A percentile compares a stretch with the other conserved stretches of the same genome.
These are phyloP conservation scores for Fusarium tupiense DNA, from an alignment of 2,329 filamentous ascomycete genomes.

Conservation along the genomic window DNA sequence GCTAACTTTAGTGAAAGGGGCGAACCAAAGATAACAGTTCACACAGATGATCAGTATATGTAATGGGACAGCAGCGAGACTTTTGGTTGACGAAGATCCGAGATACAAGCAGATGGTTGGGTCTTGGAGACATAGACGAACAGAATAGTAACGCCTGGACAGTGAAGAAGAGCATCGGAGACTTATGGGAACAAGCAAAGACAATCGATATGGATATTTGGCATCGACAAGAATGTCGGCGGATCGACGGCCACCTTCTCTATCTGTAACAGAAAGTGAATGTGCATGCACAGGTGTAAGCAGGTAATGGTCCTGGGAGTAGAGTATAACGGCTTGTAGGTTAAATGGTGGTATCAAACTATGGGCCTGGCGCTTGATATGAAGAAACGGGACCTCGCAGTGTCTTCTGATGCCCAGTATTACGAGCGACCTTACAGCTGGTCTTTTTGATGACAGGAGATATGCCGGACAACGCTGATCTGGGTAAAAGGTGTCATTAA, in stretches of 20 bases:
- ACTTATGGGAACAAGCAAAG: neutral
- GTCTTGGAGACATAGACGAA: neutral
- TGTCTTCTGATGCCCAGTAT: neutral
- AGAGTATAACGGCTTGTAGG: no score
- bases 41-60: neutral
- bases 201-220: neutral
- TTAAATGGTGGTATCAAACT: no score
- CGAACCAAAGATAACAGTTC: neutral
- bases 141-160: neutral
- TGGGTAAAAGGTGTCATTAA: neutral
- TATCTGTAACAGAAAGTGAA: neutral
- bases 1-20: constrained; percentile 3
- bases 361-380: no score
- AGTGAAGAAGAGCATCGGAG: neutral
- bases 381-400: neutral
- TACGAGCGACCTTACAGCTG: neutral
- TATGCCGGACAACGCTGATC: neutral
- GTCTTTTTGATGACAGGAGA: no score
- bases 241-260: neutral
- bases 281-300: neutral
- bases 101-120: neutral
- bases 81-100: neutral
- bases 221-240: neutral
- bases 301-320: no score
- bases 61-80: neutral